Evolutionary conservation across 2,329 filamentous ascomycete genomes (phyloP), one percentile per base, ranked within the genome.

Genomic region (Fusarium xyrophilum): DNA sequence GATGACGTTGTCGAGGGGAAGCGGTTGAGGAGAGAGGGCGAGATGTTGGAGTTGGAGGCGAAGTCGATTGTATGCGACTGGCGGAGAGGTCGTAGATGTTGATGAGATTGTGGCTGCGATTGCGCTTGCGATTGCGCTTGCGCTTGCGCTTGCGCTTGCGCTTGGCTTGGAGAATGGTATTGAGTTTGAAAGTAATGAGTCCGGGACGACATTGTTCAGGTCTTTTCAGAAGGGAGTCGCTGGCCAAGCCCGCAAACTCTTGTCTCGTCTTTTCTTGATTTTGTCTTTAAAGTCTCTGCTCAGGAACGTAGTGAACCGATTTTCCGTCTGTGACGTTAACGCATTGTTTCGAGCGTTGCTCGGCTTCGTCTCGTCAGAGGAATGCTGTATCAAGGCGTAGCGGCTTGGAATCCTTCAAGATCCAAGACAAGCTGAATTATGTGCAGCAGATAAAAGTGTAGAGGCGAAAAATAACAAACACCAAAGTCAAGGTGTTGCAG

Each of bases 1-100:
- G 91, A 92, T 13, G 89, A 90, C 36, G 88, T 87, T 61, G 86
- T 92, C 8, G 91, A 93, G 33, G 88, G 84, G 73, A 92, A 89
- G 69, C 91, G 85, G 67, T 81, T 82, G 70, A 88, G 72, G 59
- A 75, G 73, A 77, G 77, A 73, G 66, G 66, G 40, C 14, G 65
- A 66, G 23, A 76, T 75, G 70, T 80, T 79, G 70, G 83, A 77
- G 71, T 80, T 78, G 71, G 83, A 77, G 60, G 69, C 54, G 73
- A 80, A 76, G 75, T 87, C 85, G 73, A 80, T 75, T 56, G 83
- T 84, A 64, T 84, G 83, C 68, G 85, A 83, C 76, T 88, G 86
- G 70, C 86, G 84, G 62, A 89, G 83, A 36, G 66, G 72, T 33
- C 73, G 72, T 23, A 64, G 54, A 38, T 68, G 54, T 28, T 63